Conservation (phyloP, 495 filamentous ascomycete genomes). For the Evernia prunastri region DNA sequence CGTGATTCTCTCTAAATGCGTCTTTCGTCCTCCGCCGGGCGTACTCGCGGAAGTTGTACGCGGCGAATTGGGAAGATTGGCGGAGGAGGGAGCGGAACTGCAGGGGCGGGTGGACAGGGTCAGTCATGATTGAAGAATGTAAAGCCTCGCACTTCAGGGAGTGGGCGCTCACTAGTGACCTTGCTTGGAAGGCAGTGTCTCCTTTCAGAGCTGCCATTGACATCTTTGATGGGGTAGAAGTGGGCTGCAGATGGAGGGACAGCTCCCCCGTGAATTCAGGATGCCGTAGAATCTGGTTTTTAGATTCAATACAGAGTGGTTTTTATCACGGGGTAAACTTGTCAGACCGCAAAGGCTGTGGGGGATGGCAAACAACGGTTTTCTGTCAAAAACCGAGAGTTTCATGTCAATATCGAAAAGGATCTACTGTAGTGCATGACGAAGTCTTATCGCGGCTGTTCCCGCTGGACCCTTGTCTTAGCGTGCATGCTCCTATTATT, state of each 20-base stretch:
- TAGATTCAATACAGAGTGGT: background rate
- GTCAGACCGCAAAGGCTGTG: background rate
- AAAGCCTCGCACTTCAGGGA: background rate
- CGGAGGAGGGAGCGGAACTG: slow-evolving; percentile 92
- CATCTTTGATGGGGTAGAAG: slow-evolving; percentile 1
- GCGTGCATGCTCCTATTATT: background rate
- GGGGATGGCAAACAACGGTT: background rate
- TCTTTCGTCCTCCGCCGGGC: slow-evolving; percentile 82
- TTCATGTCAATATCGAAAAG: background rate
- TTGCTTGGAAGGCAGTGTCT: slow-evolving; percentile 62
- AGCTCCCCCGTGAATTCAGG: background rate
- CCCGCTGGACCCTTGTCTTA: slow-evolving; percentile 5
- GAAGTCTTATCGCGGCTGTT: slow-evolving; percentile 3
- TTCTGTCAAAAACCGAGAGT: background rate
- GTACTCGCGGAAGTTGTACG: slow-evolving; percentile 97
- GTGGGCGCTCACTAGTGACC: slow-evolving; percentile 55
- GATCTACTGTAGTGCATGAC: background rate
- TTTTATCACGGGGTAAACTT: background rate
- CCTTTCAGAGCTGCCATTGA: slow-evolving; percentile 51
- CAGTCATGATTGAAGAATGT: background rate
- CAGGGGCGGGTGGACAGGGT: background rate
- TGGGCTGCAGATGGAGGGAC: background rate
- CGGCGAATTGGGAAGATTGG: slow-evolving; percentile 76
- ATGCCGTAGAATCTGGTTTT: background rate
- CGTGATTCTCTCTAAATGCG: slow-evolving; percentile 72